A percentile compares a stretch with the other conserved stretches of the same genome.
Evolutionary conservation across 2,329 filamentous ascomycete genomes (phyloP).

Genomic region (Arthrobotrys iridis): DNA sequence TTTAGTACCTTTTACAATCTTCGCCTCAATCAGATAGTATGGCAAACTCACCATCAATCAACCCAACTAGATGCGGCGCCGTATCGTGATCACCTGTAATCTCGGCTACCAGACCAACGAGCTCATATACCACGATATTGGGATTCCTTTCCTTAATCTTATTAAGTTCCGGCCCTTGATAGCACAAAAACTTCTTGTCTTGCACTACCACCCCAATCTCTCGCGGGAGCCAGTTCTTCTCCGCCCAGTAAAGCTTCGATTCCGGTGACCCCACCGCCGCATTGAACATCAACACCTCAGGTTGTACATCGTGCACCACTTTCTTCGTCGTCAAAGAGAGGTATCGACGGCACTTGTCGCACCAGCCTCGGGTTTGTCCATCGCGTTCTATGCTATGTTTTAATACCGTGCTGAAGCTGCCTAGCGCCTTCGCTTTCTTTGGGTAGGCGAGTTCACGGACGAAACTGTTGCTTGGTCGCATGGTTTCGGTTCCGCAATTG

Average conservation of each 20-base stretch:
- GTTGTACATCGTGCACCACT: conserved; percentile 77
- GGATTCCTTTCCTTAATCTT: conserved; percentile 77
- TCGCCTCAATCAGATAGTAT: background rate
- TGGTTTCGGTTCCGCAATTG: conserved; percentile 86
- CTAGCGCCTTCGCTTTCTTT: conserved; percentile 63
- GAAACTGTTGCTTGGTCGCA: conserved; percentile 78
- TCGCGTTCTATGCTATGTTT: conserved; percentile 92
- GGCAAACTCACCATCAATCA: conserved; percentile 76
- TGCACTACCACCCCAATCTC: conserved; percentile 93
- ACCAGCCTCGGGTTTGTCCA: conserved; percentile 90
- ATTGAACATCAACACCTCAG: conserved; percentile 88
- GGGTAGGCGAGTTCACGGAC: conserved; percentile 90
- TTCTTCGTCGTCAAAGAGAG: conserved; percentile 87
- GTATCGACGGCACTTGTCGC: conserved; percentile 87
- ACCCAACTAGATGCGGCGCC: conserved; percentile 88
- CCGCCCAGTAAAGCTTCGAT: conserved; percentile 83
- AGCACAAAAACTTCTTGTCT: conserved; percentile 91
- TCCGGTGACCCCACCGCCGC: conserved; percentile 76
- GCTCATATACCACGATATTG: conserved; percentile 86
- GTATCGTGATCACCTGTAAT: conserved; percentile 86
- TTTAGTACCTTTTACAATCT: background rate
- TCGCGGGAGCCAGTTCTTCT: conserved; percentile 88
- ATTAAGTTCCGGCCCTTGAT: conserved; percentile 88
- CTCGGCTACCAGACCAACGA: conserved; percentile 88
- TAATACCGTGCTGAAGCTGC: conserved; percentile 87